Evolutionary conservation across 768 basidiomycete genomes (phyloP).

Genomic region (Hemileccinum rubropunctum): DNA sequence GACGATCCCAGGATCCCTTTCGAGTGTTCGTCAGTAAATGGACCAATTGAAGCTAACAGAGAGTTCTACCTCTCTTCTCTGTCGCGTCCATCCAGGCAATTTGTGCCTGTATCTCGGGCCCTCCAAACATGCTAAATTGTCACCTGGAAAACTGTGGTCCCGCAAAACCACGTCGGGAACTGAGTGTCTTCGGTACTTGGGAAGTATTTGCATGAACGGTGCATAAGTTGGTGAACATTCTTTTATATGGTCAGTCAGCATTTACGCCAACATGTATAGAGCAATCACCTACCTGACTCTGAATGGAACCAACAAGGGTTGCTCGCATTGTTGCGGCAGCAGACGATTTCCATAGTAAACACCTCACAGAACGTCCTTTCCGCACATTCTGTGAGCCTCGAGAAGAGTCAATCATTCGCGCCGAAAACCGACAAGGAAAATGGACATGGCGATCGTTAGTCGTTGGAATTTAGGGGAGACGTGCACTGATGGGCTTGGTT

Average conservation of each 20-base stretch:
- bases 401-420: slow-evolving; percentile 43
- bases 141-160: slow-evolving; percentile 30
- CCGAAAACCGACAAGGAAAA: slow-evolving; percentile 46
- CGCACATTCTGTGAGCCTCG: slow-evolving; percentile 25
- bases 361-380: slow-evolving; percentile 27
- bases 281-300: slow-evolving; percentile 22
- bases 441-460: slow-evolving; percentile 25
- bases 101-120: slow-evolving; percentile 47
- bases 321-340: slow-evolving; percentile 24
- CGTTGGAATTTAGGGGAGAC: slow-evolving; percentile 1
- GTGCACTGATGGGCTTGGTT: slow-evolving; percentile 23
- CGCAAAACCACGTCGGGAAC: slow-evolving; percentile 30
- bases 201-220: slow-evolving; percentile 27
- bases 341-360: slow-evolving; percentile 31
- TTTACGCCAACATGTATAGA: neutral
- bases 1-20: slow-evolving; percentile 33
- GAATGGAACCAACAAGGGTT: slow-evolving; percentile 31
- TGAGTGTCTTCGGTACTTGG: slow-evolving; percentile 27
- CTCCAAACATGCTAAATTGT: slow-evolving; percentile 39
- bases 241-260: slow-evolving; percentile 14
- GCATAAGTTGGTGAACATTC: slow-evolving; percentile 27
- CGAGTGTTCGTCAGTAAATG: neutral
- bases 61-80: slow-evolving; percentile 21
- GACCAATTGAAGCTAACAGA: neutral
- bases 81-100: slow-evolving; percentile 41